These are phyloP conservation scores for Cryptococcus sp. DNA, from an alignment of 1,284 basidiomycete genomes.

Conservation along the genomic window DNA sequence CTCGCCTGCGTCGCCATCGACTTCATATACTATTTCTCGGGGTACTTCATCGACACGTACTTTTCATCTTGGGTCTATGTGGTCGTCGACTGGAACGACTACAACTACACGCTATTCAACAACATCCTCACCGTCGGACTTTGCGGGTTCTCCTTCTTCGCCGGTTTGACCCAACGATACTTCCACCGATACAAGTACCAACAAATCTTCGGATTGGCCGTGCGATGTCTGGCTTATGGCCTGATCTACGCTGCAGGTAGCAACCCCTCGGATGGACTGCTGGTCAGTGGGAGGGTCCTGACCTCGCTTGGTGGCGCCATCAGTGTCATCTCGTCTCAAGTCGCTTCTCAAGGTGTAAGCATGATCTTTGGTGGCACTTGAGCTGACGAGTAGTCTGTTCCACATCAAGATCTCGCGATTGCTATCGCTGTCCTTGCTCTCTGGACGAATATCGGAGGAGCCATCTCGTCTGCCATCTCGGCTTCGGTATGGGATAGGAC, in stretches of 20 bases:
- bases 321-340: slow-evolving; percentile 43
- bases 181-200: slow-evolving; percentile 48
- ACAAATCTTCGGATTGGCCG: slow-evolving; percentile 26
- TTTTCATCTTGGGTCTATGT: slow-evolving; percentile 46
- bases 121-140: slow-evolving; percentile 42
- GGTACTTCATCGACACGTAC: slow-evolving; percentile 42
- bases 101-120: slow-evolving; percentile 31
- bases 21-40: slow-evolving; percentile 44
- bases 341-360: slow-evolving; percentile 37
- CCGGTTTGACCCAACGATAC: slow-evolving; percentile 43
- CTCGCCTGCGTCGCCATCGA: slow-evolving; percentile 35
- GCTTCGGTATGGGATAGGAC: slow-evolving; percentile 38
- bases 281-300: slow-evolving; percentile 38
- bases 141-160: slow-evolving; percentile 40
- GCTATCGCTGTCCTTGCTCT: slow-evolving; percentile 44
- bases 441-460: slow-evolving; percentile 46
- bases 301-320: slow-evolving; percentile 38
- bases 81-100: slow-evolving; percentile 28
- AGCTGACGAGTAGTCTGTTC: slow-evolving; percentile 33
- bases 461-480: slow-evolving; percentile 39
- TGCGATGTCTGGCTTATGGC: slow-evolving; percentile 20
- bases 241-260: slow-evolving; percentile 10
- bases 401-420: slow-evolving; percentile 45
- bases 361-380: neutral
- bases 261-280: slow-evolving; percentile 21